A percentile compares a stretch with the other conserved stretches of the same genome.
phyloP scores from a whole-genome alignment of 2,329 filamentous ascomycete species.

The Pseudocercospora fuligena region DNA sequence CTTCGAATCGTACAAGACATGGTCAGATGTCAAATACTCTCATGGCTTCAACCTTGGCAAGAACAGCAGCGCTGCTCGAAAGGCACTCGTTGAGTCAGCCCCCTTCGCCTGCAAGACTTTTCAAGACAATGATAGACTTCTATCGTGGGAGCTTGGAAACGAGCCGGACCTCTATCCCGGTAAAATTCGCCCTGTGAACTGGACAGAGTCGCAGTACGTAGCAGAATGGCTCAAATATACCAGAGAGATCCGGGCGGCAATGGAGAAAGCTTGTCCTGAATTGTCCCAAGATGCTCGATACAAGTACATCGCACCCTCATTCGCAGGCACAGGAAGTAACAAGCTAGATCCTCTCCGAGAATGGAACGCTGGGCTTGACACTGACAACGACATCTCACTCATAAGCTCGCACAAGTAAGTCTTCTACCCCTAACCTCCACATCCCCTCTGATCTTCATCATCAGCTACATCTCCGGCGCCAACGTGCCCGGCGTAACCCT shows the following conservation, averaged over 20 bases:
- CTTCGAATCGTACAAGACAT: conserved; percentile 67
- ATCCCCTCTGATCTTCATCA: not conserved
- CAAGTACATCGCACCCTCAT: conserved; percentile 63
- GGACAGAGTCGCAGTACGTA: conserved; percentile 62
- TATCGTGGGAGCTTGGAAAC: conserved; percentile 68
- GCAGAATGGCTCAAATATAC: conserved; percentile 64
- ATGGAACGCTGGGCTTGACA: conserved; percentile 61
- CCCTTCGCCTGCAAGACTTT: conserved; percentile 63
- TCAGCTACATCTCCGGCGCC: conserved; percentile 66
- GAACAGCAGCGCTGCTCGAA: conserved; percentile 58
- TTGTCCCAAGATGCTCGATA: conserved; percentile 49
- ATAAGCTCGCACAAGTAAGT: conserved; percentile 66
- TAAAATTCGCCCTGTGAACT: conserved; percentile 56
- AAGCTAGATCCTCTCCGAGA: conserved; percentile 58
- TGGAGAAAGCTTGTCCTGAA: conserved; percentile 58
- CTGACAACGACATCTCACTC: conserved; percentile 55
- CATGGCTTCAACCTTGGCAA: conserved; percentile 67
- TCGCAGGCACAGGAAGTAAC: conserved; percentile 52
- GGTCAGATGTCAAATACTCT: conserved; percentile 59
- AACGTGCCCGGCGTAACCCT: conserved; percentile 65
- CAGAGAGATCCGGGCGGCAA: conserved; percentile 51
- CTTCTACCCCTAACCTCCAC: not conserved
- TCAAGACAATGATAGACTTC: conserved; percentile 51
- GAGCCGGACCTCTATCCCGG: conserved; percentile 66
- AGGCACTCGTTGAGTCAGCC: conserved; percentile 60